Conservation (phyloP, 2,329 filamentous ascomycete genomes). For the Aureobasidium sp. region DNA sequence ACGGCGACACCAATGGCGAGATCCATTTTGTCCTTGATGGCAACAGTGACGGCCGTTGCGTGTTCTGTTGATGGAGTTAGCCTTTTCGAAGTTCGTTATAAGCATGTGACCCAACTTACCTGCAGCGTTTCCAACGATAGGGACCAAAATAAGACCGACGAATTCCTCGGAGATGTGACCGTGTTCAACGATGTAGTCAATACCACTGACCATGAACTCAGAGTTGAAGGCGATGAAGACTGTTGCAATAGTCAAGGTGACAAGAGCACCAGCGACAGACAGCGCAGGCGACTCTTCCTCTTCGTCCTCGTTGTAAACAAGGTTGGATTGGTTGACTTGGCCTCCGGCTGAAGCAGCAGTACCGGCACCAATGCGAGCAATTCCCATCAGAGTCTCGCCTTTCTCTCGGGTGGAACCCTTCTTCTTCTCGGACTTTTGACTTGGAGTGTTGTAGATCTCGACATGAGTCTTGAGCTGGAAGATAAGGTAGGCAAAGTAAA, state of each 20-base stretch:
- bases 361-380: constrained; percentile 46
- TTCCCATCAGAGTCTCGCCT: constrained; percentile 41
- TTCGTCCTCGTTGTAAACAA: constrained; percentile 35
- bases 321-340: constrained; percentile 41
- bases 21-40: constrained; percentile 61
- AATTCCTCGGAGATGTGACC: constrained; percentile 49
- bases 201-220: constrained; percentile 55
- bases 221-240: constrained; percentile 72
- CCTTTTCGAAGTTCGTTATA: neutral
- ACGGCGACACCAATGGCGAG: constrained; percentile 58
- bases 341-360: constrained; percentile 44
- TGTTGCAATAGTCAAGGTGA: constrained; percentile 64
- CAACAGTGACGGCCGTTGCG: constrained; percentile 53
- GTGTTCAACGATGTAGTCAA: constrained; percentile 44
- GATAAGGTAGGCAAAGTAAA: constrained; percentile 75
- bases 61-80: constrained; percentile 38
- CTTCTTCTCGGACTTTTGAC: constrained; percentile 63
- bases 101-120: neutral
- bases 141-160: constrained; percentile 55
- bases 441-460: constrained; percentile 69
- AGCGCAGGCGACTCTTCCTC: constrained; percentile 69
- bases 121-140: constrained; percentile 53
- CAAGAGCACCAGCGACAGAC: constrained; percentile 61
- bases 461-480: constrained; percentile 88
- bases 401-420: constrained; percentile 38